A percentile compares a stretch with the other conserved stretches of the same genome.
Evolutionary conservation across 2,329 filamentous ascomycete species (phyloP).

Genomic region (Pseudopithomyces chartarum): DNA sequence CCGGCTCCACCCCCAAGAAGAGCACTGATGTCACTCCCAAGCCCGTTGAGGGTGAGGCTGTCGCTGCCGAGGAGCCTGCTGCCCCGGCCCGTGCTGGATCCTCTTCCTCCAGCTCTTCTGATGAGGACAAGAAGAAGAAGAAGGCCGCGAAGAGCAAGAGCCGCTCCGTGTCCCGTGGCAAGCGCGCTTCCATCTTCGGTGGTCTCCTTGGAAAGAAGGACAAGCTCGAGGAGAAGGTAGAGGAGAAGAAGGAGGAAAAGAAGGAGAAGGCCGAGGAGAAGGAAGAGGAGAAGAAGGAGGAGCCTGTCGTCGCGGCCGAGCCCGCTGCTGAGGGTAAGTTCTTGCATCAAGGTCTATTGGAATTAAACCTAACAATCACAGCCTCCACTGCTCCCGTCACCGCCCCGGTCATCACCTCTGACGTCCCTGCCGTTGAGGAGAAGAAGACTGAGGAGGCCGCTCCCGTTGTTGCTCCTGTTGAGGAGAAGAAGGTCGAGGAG

Average conservation of each 20-base stretch:
- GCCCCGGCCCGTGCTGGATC: conserved; percentile 45
- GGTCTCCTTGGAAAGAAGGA: conserved; percentile 67
- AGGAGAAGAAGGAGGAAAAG: conserved; percentile 49
- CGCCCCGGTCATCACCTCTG: conserved; percentile 23
- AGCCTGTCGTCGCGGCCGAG: conserved; percentile 24
- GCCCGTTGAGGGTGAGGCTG: conserved; percentile 37
- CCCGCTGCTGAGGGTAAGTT: conserved; percentile 40
- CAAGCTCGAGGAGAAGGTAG: conserved; percentile 50
- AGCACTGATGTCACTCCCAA: conserved; percentile 53
- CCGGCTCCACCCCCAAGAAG: conserved; percentile 51
- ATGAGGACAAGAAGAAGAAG: conserved; percentile 54
- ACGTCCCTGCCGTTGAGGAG: conserved; percentile 26
- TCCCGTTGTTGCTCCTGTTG: conserved; percentile 43
- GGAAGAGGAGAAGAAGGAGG: conserved; percentile 33
- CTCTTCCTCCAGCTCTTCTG: conserved; percentile 47
- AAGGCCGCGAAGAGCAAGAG: conserved; percentile 60
- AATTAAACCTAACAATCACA: conserved; percentile 14
- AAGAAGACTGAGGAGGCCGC: conserved; percentile 54
- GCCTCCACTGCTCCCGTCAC: conserved; percentile 16
- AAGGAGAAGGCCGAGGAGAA: conserved; percentile 41
- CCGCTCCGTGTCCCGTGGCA: conserved; percentile 63
- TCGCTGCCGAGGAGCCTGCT: conserved; percentile 22
- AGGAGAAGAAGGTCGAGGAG: conserved; percentile 53
- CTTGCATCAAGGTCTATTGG: neutral
- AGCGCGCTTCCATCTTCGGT: conserved; percentile 64